Conservation (phyloP, 1,139 yeast species). For the Yamadazyma mexicana region DNA sequence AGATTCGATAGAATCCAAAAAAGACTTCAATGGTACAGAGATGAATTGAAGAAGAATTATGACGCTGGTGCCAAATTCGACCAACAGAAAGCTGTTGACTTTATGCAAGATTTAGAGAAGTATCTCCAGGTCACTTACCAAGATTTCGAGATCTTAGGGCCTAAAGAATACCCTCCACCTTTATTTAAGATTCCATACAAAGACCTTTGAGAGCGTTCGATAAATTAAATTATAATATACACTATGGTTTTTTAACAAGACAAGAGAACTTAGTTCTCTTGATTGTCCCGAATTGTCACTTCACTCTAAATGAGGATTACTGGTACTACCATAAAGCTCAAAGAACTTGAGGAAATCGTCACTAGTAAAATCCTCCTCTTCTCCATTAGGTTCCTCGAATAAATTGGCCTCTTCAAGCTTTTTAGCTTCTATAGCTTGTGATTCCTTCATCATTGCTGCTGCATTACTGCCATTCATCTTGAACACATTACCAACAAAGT, state of each 20-base stretch:
- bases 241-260: conserved; percentile 1
- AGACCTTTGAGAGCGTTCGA: neutral
- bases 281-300: too few relatives aligned
- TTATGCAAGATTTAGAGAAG: conserved; percentile 33
- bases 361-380: conserved; percentile 17
- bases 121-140: conserved; percentile 38
- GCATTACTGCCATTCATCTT: conserved; percentile 5
- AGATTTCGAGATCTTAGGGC: conserved; percentile 37
- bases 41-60: conserved; percentile 18
- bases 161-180: conserved; percentile 23
- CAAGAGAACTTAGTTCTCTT: too few relatives aligned
- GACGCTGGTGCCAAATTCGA: conserved; percentile 30
- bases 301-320: conserved; percentile 14
- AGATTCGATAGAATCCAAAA: conserved; percentile 34
- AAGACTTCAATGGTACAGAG: conserved; percentile 27
- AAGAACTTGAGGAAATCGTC: conserved; percentile 42
- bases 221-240: neutral
- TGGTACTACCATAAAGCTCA: conserved; percentile 38
- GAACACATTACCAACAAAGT: conserved; percentile 7
- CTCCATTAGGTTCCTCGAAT: conserved; percentile 1
- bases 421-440: neutral
- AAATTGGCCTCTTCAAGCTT: conserved; percentile 6
- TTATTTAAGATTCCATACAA: conserved; percentile 14
- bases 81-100: conserved; percentile 25
- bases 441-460: neutral